Percentiles rank a stretch among this genome's conserved stretches.
phyloP scores from a whole-genome alignment of 75 land plant species.

The Selaginella tamariscina region DNA sequence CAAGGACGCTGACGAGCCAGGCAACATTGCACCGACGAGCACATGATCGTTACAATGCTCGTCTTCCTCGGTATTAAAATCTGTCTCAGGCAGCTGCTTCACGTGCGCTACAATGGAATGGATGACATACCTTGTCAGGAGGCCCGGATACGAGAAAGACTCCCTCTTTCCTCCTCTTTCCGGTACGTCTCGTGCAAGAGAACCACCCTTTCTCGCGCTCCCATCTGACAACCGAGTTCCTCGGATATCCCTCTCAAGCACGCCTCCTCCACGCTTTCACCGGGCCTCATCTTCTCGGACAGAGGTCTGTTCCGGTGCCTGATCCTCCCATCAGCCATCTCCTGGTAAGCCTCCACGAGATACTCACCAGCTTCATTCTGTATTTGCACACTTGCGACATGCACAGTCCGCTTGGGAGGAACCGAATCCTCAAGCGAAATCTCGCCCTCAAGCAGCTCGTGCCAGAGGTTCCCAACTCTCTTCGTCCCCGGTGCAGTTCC shows the following conservation, averaged over 20 bases:
- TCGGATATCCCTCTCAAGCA: constrained; percentile 55
- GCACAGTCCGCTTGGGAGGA: constrained; percentile 59
- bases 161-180: constrained; percentile 57
- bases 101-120: constrained; percentile 67
- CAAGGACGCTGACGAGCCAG: neutral
- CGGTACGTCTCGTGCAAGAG: constrained; percentile 44
- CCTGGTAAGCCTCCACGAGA: constrained; percentile 69
- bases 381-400: constrained; percentile 65
- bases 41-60: constrained; percentile 18
- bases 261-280: constrained; percentile 54
- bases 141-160: constrained; percentile 79
- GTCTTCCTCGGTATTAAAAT: constrained; percentile 59
- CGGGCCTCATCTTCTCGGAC: constrained; percentile 92
- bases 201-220: constrained; percentile 23
- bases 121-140: constrained; percentile 64
- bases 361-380: constrained; percentile 24
- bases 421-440: constrained; percentile 47
- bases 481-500: constrained; percentile 78
- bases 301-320: constrained; percentile 51
- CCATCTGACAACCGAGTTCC: constrained; percentile 55
- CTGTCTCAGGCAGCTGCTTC: constrained; percentile 52
- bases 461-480: constrained; percentile 78
- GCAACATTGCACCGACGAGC: neutral
- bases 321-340: constrained; percentile 58
- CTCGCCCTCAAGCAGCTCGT: constrained; percentile 72